Base-by-base conservation (phyloP, 2,329 filamentous ascomycete genomes). In the Rachicladosporium sp. region DNA sequence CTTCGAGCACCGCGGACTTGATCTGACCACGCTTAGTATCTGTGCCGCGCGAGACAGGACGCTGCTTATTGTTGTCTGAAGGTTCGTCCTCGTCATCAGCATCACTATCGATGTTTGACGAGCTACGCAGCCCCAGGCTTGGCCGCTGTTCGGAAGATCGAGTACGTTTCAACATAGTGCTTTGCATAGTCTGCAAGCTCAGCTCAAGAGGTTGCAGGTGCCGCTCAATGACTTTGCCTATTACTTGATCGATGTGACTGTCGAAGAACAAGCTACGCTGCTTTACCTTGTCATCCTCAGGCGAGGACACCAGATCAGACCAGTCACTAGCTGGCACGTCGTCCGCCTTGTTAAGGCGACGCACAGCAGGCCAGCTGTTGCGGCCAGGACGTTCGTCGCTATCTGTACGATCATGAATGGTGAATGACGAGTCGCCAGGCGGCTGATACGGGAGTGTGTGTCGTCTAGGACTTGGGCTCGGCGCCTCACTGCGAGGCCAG, bases 201-300 rank as follows among this genome's bases (percentile, higher is more conserved):
- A 79, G 77, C 61, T 95, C 85, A 23, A 98, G 65, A 29, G 91
- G 89, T 42, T 76, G 76, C 6, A 98, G 70, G 31, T 83, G 79
- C 46, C 79, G 74, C 38, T 85, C 76, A 38, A 98, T 64, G 3
- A 91, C 69, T 36, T 74, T 76, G 38, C 82, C 83, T 47, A 98
- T 82, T 47, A 96, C 64, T 37, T 86, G 78, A 56, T 94, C 87
- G 46, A 98, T 84, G 54, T 84, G 87, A 35, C 77, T 80, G 54
- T 96, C 87, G 53, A 96, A 95, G 71, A 94, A 96, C 35, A 77
- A 74, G 46, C 83, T 84, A 35, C 87, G 77, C 38, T 79, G 78
- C 47, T 83, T 77, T 41, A 96, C 68, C 61, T 93, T 94, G 37
- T 78, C 75, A 43, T 93, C 85, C 53, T 93, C 84, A 29, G 81